Conservation (phyloP, 352 stramenopile genomes). For the Blastocystis sp. region DNA sequence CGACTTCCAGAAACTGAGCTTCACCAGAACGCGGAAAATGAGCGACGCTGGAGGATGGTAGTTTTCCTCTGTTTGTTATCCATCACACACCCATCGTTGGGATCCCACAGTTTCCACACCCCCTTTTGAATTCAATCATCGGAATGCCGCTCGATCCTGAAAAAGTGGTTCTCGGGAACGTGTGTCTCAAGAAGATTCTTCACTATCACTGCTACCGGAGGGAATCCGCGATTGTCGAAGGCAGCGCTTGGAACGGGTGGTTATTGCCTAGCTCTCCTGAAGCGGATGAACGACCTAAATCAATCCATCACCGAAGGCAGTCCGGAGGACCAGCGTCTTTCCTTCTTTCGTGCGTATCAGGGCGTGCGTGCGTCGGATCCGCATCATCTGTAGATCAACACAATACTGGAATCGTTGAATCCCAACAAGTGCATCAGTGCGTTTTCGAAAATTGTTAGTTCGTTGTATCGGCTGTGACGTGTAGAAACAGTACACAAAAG, state of each 20-base stretch:
- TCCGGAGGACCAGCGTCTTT: background rate
- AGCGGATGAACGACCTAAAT: background rate
- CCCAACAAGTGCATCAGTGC: background rate
- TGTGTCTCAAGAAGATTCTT: slow-evolving; percentile 28
- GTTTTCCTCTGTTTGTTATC: background rate
- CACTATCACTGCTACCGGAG: background rate
- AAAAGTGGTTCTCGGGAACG: slow-evolving; percentile 8
- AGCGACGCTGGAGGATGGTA: slow-evolving; percentile 48
- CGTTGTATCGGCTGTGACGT: background rate
- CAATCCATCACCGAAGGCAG: background rate
- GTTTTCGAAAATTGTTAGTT: slow-evolving; percentile 28
- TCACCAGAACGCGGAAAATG: slow-evolving; percentile 37
- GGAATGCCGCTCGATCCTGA: background rate
- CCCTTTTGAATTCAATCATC: background rate
- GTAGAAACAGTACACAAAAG: background rate
- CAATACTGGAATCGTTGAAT: background rate
- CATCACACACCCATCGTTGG: no score
- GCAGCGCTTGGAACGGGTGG: background rate
- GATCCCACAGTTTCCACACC: slow-evolving; percentile 8
- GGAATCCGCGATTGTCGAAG: background rate
- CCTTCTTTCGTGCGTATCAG: slow-evolving; percentile 18
- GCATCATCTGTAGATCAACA: background rate
- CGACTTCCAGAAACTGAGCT: slow-evolving; percentile 51
- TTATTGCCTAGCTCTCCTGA: background rate
- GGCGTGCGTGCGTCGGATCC: background rate